Base-by-base conservation (phyloP, 352 stramenopile genomes). In the Thalassiosira mediterranea region DNA sequence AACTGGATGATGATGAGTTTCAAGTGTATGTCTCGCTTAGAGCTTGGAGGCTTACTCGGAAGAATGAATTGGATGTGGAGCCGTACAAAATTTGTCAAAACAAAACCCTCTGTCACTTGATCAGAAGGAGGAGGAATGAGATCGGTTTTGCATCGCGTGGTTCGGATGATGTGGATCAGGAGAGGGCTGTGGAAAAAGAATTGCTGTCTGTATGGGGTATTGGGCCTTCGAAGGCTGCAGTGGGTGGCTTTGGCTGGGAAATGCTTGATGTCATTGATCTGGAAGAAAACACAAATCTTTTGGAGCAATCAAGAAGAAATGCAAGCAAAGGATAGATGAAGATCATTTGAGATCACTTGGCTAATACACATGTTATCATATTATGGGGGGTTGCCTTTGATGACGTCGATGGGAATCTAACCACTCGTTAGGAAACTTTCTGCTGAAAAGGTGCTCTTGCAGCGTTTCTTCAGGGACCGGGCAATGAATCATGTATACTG, bases 21-120 rank as follows among this genome's bases (percentile, higher is more conserved):
- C 64, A 78, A 37, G 73, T 82, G 7, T 82, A 76, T 19, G 58
- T 58, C 7, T 38, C 26, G 11, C 57, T 82, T 10, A 54, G 73
- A 47, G 46, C 63, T 2, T 82, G 73, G 73, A 54, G 73, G 29
- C 66, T 82, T 11, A 46, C 31, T 13, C 62, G 49, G 2, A 76
- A 73, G 26, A 72, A 74, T 32, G 73, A 82, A 57, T 53, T 78
- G 59, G 73, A 82, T 21, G 69, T 82, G 17, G 73, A 82, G 23
- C 73, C 73, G 3, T 82, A 78, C 38, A 82, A 82, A 64, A 82
- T 82, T n/a, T 82, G 63, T 54, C 73, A 82, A 46, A 82, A 82
- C 47, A 31, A 66, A 52, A 82, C 73, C 13, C 59, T 82, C 11
- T 73, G 61, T 17, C 65, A 82, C 17, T 42, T 82, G 19, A 78